phyloP scores from a whole-genome alignment of 257 asterid species.

The Cinchona pubescens region DNA sequence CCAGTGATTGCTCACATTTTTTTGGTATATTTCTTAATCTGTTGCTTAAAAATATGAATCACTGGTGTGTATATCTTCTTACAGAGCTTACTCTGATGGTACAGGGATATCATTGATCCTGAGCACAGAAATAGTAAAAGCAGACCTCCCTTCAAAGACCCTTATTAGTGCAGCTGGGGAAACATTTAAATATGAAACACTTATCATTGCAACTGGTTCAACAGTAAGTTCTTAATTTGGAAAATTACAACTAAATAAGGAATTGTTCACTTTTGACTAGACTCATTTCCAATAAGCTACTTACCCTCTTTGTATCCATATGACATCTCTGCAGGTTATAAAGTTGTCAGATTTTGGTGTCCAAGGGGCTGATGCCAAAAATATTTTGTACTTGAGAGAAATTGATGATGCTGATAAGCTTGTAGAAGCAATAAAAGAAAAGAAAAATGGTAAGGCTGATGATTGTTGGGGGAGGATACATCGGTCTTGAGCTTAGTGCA shows the following conservation, averaged over 20 bases:
- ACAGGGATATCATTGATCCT: constrained; percentile 85
- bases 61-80: constrained; percentile 6
- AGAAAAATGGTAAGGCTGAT: constrained; percentile 80
- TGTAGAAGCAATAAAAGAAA: constrained; percentile 74
- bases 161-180: constrained; percentile 70
- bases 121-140: constrained; percentile 77
- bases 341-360: constrained; percentile 78
- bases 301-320: background rate
- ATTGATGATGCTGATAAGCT: constrained; percentile 89
- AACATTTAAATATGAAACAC: constrained; percentile 49
- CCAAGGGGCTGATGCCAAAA: constrained; percentile 83
- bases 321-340: constrained; percentile 50
- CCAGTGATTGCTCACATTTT: too few species aligned
- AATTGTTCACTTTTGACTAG: background rate
- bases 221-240: constrained; percentile 38
- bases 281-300: too few species aligned
- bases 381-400: constrained; percentile 82
- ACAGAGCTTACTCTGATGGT: constrained; percentile 25
- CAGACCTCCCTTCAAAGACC: constrained; percentile 78
- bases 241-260: background rate
- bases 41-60: background rate
- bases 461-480: constrained; percentile 95
- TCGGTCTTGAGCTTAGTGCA: constrained; percentile 95
- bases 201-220: constrained; percentile 87
- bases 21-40: background rate